Conservation (phyloP, 1,284 basidiomycete genomes). For the Melampsora occidentalis region DNA sequence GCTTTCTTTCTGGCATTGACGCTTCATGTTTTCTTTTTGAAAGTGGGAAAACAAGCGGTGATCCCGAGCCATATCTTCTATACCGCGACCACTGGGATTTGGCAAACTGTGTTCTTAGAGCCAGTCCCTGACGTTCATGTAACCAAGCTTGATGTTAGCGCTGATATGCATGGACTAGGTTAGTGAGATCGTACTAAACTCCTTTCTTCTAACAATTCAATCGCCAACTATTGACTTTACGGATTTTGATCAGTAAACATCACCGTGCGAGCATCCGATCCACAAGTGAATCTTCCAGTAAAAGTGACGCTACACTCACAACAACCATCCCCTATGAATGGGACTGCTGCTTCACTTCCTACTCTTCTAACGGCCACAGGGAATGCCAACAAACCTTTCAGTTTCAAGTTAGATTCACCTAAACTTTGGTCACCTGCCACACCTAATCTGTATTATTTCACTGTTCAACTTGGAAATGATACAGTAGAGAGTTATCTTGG, state of each 20-base stretch:
- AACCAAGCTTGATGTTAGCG: conserved; percentile 12
- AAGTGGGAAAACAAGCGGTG: conserved; percentile 37
- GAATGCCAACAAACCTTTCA: conserved; percentile 29
- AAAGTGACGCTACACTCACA: conserved; percentile 10
- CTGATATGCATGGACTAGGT: conserved; percentile 20
- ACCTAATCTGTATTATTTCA: conserved; percentile 40
- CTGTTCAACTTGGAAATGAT: conserved; percentile 38
- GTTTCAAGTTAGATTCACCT: conserved; percentile 19
- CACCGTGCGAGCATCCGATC: conserved; percentile 11
- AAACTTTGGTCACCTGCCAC: conserved; percentile 39
- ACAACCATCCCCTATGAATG: not conserved
- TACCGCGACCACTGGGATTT: conserved; percentile 43
- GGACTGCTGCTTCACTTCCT: not conserved
- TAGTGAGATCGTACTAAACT: not conserved
- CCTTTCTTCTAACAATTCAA: not conserved
- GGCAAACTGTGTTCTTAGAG: conserved; percentile 44
- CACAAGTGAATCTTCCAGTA: not conserved
- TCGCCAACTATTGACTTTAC: not conserved
- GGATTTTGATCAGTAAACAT: conserved; percentile 13
- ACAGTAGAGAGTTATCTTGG: conserved; percentile 38
- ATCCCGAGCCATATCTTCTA: conserved; percentile 31
- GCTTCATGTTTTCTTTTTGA: no score
- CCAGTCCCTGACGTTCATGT: conserved; percentile 31
- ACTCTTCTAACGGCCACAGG: not conserved
- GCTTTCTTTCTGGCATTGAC: no score